Evolutionary conservation across 345 rosid genomes (phyloP).

Genomic region (Linum usitatissimum): DNA sequence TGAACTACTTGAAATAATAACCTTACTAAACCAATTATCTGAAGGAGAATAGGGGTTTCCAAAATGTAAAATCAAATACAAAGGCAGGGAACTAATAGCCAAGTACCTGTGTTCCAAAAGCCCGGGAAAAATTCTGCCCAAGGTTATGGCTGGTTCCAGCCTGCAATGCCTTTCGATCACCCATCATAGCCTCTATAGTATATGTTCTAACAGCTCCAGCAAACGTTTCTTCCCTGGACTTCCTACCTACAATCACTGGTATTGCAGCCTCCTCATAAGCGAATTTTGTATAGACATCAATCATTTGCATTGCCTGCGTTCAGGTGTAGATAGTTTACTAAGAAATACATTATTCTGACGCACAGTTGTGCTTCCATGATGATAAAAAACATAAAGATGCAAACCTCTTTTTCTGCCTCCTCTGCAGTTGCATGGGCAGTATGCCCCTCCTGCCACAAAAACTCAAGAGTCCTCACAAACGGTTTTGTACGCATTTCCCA

Average conservation of each 20-base stretch:
- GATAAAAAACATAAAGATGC: conserved; percentile 9
- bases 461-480: conserved; percentile 88
- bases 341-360: neutral
- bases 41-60: too few species aligned
- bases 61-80: too few species aligned
- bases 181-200: conserved; percentile 99
- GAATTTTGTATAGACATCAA: conserved; percentile 75
- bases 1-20: neutral
- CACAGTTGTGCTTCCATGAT: conserved; percentile 2
- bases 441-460: conserved; percentile 98
- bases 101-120: conserved; percentile 73
- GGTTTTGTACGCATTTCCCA: conserved; percentile 97
- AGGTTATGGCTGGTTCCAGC: conserved; percentile 95
- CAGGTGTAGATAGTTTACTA: conserved; percentile 18
- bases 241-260: conserved; percentile 88
- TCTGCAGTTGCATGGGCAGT: conserved; percentile 82
- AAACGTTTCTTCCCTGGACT: conserved; percentile 76
- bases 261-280: conserved; percentile 90
- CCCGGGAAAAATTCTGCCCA: conserved; percentile 85
- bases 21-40: neutral
- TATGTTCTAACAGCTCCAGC: conserved; percentile 87
- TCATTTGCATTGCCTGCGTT: conserved; percentile 79
- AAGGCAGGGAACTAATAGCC: too few species aligned
- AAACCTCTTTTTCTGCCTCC: conserved; percentile 91
- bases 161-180: conserved; percentile 85